Evolutionary conservation across 257 asterid species (phyloP).

Genomic region (Nicotiana undulata): DNA sequence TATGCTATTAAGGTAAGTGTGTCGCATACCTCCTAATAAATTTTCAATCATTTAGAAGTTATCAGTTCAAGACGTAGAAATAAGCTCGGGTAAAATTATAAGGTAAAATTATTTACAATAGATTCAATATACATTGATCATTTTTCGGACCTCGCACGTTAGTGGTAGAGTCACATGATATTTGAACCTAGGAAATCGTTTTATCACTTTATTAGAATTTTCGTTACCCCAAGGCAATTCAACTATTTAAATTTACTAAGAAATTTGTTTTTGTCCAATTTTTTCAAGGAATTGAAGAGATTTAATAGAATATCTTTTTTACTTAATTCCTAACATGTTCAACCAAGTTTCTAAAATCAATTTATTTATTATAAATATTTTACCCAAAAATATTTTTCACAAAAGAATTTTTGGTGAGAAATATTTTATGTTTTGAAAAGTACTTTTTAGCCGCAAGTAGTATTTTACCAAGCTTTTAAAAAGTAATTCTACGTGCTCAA

Average conservation of each 20-base stretch:
- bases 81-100: neutral
- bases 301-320: too few species aligned
- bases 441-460: neutral
- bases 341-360: neutral
- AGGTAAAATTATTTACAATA: neutral
- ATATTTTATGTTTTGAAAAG: neutral
- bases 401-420: neutral
- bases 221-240: too few species aligned
- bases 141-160: neutral
- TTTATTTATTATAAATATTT: neutral
- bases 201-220: too few species aligned
- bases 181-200: neutral
- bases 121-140: neutral
- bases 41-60: neutral
- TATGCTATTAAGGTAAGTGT: conserved; percentile 7
- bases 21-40: neutral
- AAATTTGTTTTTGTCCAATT: too few species aligned
- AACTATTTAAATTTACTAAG: too few species aligned
- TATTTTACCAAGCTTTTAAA: neutral
- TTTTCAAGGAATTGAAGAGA: too few species aligned
- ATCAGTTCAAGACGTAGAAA: neutral
- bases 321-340: neutral
- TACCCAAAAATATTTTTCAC: neutral
- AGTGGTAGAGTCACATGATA: rapidly evolving
- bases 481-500: too few species aligned